These are phyloP conservation scores for Penicillium taxi DNA, from an alignment of 495 filamentous ascomycete genomes.

Conservation along the genomic window DNA sequence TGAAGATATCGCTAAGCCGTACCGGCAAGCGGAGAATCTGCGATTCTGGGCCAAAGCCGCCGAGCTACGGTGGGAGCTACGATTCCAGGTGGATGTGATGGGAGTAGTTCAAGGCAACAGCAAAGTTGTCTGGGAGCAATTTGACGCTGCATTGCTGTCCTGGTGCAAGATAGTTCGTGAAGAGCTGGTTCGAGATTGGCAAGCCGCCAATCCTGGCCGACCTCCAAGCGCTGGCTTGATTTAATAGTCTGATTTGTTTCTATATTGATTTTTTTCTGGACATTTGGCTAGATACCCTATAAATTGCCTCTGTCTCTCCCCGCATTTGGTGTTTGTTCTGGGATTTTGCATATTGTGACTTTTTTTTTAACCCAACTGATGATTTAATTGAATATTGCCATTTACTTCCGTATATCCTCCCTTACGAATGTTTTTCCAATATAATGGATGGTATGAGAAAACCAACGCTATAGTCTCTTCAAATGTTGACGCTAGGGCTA, in stretches of 20 bases:
- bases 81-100: constrained; percentile 77
- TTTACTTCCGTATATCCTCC: too few relatives aligned
- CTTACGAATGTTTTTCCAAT: too few relatives aligned
- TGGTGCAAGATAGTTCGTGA: constrained; percentile 73
- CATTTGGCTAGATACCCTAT: constrained; percentile 28
- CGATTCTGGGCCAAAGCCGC: constrained; percentile 94
- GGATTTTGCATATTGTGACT: too few relatives aligned
- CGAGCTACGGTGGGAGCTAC: constrained; percentile 86
- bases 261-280: constrained; percentile 10
- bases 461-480: too few relatives aligned
- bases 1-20: constrained; percentile 85
- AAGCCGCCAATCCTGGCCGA: constrained; percentile 24
- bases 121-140: constrained; percentile 61
- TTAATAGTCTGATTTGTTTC: constrained; percentile 14
- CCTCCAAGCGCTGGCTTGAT: constrained; percentile 23
- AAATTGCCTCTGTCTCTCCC: constrained; percentile 19
- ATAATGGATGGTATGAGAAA: too few relatives aligned
- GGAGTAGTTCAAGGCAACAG: constrained; percentile 68
- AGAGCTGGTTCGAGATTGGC: constrained; percentile 62
- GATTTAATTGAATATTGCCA: too few relatives aligned
- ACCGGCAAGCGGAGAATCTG: constrained; percentile 87
- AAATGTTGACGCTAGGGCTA: too few relatives aligned
- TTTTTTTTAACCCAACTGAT: too few relatives aligned
- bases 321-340: constrained; percentile 14
- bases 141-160: constrained; percentile 68